These are phyloP conservation scores for Eucalyptus victrix DNA, from an alignment of 345 rosid species.

Conservation along the genomic window DNA sequence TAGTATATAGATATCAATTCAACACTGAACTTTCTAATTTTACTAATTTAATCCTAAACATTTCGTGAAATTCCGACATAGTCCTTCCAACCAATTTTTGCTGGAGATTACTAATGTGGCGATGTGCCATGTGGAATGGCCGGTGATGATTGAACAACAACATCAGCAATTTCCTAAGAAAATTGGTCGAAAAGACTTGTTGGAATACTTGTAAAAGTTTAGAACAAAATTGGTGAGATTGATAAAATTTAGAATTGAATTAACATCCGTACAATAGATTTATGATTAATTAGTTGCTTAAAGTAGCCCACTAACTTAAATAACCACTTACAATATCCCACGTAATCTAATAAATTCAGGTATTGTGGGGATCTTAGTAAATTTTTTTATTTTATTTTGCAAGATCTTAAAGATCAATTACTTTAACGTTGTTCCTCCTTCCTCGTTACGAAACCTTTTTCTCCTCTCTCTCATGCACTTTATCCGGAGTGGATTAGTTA, in stretches of 20 bases:
- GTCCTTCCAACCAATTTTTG: fast-evolving
- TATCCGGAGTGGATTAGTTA: not conserved
- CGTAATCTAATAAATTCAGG: not conserved
- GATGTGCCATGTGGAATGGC: fast-evolving
- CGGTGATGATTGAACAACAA: not conserved
- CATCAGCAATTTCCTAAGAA: not conserved
- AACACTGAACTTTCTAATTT: not conserved
- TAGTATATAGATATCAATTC: fast-evolving
- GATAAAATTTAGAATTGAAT: not conserved
- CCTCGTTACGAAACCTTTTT: not conserved
- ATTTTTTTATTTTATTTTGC: too few species aligned
- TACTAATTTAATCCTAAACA: fast-evolving
- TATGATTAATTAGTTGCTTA: not conserved
- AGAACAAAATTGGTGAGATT: not conserved
- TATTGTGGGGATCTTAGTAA: not conserved
- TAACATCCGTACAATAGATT: fast-evolving
- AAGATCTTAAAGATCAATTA: not conserved
- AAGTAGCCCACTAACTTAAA: not conserved
- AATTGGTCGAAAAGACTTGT: not conserved
- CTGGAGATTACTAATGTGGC: not conserved
- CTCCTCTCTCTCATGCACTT: not conserved
- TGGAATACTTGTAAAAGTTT: not conserved
- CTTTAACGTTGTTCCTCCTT: not conserved
- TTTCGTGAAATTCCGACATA: not conserved
- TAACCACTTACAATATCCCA: not conserved